Percentiles rank a stretch among this genome's conserved stretches.
phyloP scores from a whole-genome alignment of 148 eudicot genomes.

The Silene latifolia region DNA sequence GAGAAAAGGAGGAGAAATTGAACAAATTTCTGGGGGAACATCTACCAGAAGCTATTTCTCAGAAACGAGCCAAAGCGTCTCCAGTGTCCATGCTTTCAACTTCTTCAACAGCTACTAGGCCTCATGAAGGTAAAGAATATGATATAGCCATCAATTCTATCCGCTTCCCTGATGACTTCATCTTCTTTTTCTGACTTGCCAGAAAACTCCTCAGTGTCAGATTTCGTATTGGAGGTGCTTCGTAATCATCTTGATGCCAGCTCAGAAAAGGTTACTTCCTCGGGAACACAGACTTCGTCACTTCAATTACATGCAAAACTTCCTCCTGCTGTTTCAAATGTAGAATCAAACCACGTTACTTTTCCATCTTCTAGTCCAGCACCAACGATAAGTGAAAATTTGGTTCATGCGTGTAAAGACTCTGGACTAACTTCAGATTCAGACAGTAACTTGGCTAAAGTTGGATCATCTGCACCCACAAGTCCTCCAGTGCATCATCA shows the following conservation, averaged over 20 bases:
- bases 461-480: conserved; percentile 10
- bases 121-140: conserved; percentile 7
- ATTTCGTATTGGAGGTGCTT: background rate
- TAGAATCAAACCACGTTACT: conserved; percentile 8
- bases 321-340: conserved; percentile 13
- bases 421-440: background rate
- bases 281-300: conserved; percentile 15
- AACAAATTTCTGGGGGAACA: conserved; percentile 5
- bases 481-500: conserved; percentile 8
- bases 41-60: conserved; percentile 1
- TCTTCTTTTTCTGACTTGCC: conserved; percentile 5
- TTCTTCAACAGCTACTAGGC: conserved; percentile 2
- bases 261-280: conserved; percentile 1
- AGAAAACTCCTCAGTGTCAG: conserved; percentile 11
- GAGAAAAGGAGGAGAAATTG: conserved; percentile 25
- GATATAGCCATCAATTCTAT: background rate
- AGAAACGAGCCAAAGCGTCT: conserved; percentile 6
- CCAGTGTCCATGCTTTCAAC: conserved; percentile 1
- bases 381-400: conserved; percentile 6
- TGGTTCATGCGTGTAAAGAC: background rate
- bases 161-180: background rate
- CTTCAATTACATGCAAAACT: conserved; percentile 15
- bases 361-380: conserved; percentile 22
- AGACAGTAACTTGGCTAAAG: background rate
- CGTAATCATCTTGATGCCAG: conserved; percentile 17